Evolutionary conservation across 208 protist species (phyloP).

Genomic region (Tritrichomonas foetus): DNA sequence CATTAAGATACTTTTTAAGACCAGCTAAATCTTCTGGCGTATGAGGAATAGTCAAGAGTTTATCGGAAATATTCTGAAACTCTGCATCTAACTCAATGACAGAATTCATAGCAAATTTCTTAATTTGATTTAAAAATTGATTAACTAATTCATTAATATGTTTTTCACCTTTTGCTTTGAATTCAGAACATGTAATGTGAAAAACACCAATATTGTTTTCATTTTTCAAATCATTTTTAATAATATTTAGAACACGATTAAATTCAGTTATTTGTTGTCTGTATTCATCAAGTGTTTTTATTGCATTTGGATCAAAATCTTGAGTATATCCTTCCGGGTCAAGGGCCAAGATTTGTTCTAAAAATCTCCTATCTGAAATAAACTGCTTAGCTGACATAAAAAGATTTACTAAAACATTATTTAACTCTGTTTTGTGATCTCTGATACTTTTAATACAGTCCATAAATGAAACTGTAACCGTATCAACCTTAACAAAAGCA

Average conservation of each 20-base stretch:
- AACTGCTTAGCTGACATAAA: neutral
- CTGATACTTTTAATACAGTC: neutral
- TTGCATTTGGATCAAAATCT: constrained; percentile 39
- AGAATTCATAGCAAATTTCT: neutral
- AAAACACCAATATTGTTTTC: neutral
- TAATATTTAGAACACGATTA: neutral
- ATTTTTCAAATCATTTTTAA: neutral
- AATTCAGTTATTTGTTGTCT: neutral
- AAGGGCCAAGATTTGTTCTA: neutral
- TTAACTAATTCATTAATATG: constrained; percentile 24
- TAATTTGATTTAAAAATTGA: neutral
- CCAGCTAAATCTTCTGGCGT: neutral
- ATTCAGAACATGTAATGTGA: neutral
- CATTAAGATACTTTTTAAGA: neutral
- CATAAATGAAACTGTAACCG: neutral
- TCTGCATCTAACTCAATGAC: neutral
- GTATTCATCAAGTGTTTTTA: constrained; percentile 1
- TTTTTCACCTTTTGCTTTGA: neutral
- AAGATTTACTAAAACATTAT: neutral
- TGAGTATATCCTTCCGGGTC: neutral
- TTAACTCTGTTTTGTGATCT: neutral
- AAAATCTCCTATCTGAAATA: neutral
- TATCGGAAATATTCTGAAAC: neutral
- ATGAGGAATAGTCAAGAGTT: neutral
- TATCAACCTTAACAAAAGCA: neutral